A percentile compares a stretch with the other conserved stretches of the same genome.
Conservation (phyloP, 2,329 filamentous ascomycete genomes). For the Lachnellula subtilissima region DNA sequence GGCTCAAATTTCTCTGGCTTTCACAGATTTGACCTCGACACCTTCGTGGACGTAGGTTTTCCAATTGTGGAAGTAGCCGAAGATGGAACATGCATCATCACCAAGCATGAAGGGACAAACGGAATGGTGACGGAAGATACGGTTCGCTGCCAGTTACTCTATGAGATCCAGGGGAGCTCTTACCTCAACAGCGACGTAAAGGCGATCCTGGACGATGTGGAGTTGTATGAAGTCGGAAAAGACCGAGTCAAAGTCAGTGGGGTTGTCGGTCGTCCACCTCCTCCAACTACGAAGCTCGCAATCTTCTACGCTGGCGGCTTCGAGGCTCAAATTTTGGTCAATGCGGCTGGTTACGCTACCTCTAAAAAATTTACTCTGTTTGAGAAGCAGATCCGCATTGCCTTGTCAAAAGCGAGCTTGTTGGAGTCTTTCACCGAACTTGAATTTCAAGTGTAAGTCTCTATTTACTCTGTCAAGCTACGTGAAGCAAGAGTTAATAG, state of each 20-base stretch:
- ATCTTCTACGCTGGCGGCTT: not conserved
- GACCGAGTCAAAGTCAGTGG: constrained; percentile 46
- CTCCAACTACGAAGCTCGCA: not conserved
- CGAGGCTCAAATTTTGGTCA: constrained; percentile 11
- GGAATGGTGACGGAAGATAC: constrained; percentile 44
- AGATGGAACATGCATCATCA: constrained; percentile 39
- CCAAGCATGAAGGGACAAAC: constrained; percentile 39
- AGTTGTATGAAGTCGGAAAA: constrained; percentile 44
- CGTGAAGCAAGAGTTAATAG: too few species aligned
- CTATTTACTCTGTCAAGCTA: too few species aligned
- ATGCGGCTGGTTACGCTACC: too few species aligned
- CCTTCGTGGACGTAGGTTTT: constrained; percentile 37
- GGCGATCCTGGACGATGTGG: constrained; percentile 45
- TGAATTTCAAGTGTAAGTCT: too few species aligned
- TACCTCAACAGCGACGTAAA: constrained; percentile 56
- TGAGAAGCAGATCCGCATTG: too few species aligned
- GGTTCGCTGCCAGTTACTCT: constrained; percentile 47
- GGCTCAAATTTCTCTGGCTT: constrained; percentile 19
- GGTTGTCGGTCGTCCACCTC: constrained; percentile 24
- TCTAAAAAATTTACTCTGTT: too few species aligned
- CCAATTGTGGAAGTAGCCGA: constrained; percentile 41
- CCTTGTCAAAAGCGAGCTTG: too few species aligned
- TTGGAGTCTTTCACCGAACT: too few species aligned
- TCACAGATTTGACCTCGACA: constrained; percentile 29
- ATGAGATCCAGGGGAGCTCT: constrained; percentile 51